Base-by-base conservation (phyloP, 2,329 filamentous ascomycete genomes). In the Venturia carpophila region DNA sequence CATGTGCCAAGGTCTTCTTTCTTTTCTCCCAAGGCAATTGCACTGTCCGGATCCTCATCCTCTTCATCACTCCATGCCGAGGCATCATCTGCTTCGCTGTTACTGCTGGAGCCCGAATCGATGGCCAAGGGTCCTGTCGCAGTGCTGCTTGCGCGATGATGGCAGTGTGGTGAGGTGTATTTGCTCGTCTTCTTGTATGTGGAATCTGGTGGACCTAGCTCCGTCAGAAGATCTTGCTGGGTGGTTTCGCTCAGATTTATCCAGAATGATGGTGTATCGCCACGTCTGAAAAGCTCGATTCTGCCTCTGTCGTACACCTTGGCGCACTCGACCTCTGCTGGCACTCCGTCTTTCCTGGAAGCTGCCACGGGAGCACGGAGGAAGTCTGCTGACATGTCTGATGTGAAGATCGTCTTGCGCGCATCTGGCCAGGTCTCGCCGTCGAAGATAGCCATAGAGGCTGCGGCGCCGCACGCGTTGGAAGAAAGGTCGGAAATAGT, bases 361-460 rank as follows among this genome's bases (percentile, higher is more conserved):
- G 83, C 84, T 11, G 83, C 79, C 69, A 88, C 24, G 17, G 64
- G 64, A 19, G 60, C 39, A n/a, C 56, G 43, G 13, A 45, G 60
- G 37, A 63, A 52, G 30, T 56, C 45, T 58, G 52, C 52, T 34
- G 34, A 49, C 60, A 66, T 55, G 11, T 66, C 65, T 19, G 34
- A 87, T 0, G 87, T 90, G 81, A 92, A 97, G 0, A 99, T 78
- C 13, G 82, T 85, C 34, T 84, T 82, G 67, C 93, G 84, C 15
- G 89, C 89, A 70, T 95, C 89, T 0, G 91, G 84, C 94, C 94
- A 99, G 1, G 92, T 97, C 63, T 89, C 84, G 30, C 94, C 94
- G 70, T 85, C 88, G 73, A 96, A 99, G 5, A 99, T 84, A 5
- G 92, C 92, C 88, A 97, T 94, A 0, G 90, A 91, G 0, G 83